Base-by-base conservation (phyloP, 805 yeast species). In the Ogataea degrootiae region DNA sequence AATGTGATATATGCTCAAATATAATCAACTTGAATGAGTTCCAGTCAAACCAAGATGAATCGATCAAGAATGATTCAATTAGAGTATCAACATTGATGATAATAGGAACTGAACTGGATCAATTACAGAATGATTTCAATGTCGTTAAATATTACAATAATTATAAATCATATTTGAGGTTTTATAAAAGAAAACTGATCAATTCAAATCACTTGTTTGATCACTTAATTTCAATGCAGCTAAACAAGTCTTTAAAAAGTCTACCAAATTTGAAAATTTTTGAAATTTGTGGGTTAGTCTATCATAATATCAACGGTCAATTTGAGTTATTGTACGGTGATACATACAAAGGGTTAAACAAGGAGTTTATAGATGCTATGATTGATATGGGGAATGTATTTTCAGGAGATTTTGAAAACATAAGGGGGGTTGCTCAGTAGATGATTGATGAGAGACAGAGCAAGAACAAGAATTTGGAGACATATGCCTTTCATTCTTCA, bases 271-370 rank as follows among this genome's bases (percentile, higher is more conserved):
- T 65, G 45, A 51, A 55, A 45, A 43, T 56, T 1, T 59, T 65
- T 44, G 69, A 65, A 43, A 49, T 65, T 8, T 65, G 69, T 42
- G 69, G 68, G 0, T 44, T 65, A 19, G 56, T 60, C 3, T 65
- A 65, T 40, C 58, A 55, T 34, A 41, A 53, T 16, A 22, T 42
- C 11, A 17, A 34, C 19, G 22, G 22, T 8, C 31, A 49, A 16
- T 63, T 60, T 29, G 33, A 49, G 17, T 51, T 61, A 8, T 42
- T 62, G 21, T 61, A 57, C 47, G 65, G 66, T 4, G 46, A 48
- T 12, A 51, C 52, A 9, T 63, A 57, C 41, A 42, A 39, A 4
- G 64, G 62, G 1, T 43, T 64, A 2, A 59, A 61, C 34, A 36
- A 52, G 2, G 51, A 45, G 3, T 45, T 50, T 2, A 40, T 59